Evolutionary conservation across 805 yeast species (phyloP), one percentile per base, ranked within the genome.

Genomic region (Candida pseudofarinosa): DNA sequence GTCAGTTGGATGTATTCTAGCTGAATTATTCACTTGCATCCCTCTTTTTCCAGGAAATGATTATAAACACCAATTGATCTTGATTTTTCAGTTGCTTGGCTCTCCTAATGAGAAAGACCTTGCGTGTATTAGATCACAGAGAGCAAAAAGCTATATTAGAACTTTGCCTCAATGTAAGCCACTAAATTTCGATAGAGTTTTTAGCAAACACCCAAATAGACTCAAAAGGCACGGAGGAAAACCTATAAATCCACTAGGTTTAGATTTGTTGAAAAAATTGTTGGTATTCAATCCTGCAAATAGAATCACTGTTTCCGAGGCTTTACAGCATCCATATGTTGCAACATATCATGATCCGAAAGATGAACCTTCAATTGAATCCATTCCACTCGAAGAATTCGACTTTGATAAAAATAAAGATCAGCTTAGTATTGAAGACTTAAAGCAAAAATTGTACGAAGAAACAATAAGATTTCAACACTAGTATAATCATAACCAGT

Each of bases 281-380:
- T 73, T 93, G 31, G 80, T 90, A n/a, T 76, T 93, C 50, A 95
- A 91, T 59, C 98, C 98, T 3, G 74, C 71, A 36, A 76, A 79
- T 54, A 77, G 99, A 62, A 84, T 90, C 43, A 81, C 89, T 0
- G 98, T 90, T 3, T 88, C 85, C 44, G 85, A 88, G 52, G 97
- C 98, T 0, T 70, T 93, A 39, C 75, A 73, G 46, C 99, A 93
- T 65, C 96, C 97, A 6, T 93, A 91, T 60, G 66, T 93, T 42
- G 74, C 81, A 37, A 77, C 86, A 26, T 93, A 97, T 90, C 97
- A 67, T 42, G 72, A 68, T 39, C 59, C 63, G 1, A 45, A 39
- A 12, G 68, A 63, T 39, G 69, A 65, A 37, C 70, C 68, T 2
- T 43, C 40, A 0, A 55, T 56, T 3, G 37, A 41, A 3, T 61